These are phyloP conservation scores for Coffea humblotiana DNA, from an alignment of 305 asterid species.

Conservation along the genomic window DNA sequence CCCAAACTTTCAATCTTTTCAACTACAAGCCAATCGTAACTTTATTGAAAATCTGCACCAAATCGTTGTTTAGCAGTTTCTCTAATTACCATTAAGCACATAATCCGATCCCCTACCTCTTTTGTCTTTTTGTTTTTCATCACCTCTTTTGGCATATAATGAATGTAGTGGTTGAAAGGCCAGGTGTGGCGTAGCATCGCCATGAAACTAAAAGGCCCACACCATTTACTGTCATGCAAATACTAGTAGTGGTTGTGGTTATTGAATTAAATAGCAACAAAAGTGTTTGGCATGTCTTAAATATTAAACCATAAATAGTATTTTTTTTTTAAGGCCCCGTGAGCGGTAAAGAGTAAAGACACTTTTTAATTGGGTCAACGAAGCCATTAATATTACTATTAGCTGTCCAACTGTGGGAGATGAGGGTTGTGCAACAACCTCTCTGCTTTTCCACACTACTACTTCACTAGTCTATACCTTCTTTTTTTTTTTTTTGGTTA, in stretches of 20 bases:
- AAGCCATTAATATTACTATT: slow-evolving; percentile 13
- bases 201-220: slow-evolving; percentile 32
- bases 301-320: too few relatives aligned
- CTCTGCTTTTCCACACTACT: neutral
- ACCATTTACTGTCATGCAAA: slow-evolving; percentile 36
- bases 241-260: neutral
- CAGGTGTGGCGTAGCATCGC: neutral
- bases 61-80: too few relatives aligned
- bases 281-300: neutral
- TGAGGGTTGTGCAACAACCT: slow-evolving; percentile 10
- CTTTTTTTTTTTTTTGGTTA: too few relatives aligned
- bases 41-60: neutral
- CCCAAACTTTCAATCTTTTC: neutral
- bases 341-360: neutral
- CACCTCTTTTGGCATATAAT: too few relatives aligned
- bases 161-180: too few relatives aligned
- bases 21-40: neutral
- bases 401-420: slow-evolving; percentile 11
- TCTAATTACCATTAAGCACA: neutral
- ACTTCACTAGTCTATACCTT: too few relatives aligned
- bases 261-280: neutral
- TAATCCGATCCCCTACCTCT: neutral
- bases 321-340: neutral
- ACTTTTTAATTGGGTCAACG: neutral
- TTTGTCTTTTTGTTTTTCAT: neutral